Evolutionary conservation across 2,329 filamentous ascomycete genomes (phyloP).

Genomic region (Arachnomyces sp.): DNA sequence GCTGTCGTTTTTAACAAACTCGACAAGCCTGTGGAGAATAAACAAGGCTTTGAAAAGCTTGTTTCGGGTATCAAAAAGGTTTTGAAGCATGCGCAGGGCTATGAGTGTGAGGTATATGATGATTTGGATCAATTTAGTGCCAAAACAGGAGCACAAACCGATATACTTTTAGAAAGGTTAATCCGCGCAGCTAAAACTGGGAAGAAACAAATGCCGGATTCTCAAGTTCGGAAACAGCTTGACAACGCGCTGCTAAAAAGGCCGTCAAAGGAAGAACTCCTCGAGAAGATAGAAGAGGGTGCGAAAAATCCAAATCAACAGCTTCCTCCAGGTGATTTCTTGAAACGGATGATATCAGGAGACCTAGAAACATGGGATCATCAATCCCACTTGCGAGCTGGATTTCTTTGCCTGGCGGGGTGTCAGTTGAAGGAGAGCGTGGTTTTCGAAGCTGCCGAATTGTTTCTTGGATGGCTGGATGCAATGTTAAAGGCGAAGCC

Average conservation of each 20-base stretch:
- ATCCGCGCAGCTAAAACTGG: background rate
- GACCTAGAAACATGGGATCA: constrained; percentile 1
- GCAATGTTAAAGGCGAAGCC: constrained; percentile 2
- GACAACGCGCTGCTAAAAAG: background rate
- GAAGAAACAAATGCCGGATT: background rate
- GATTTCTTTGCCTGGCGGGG: background rate
- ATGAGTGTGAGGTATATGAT: constrained; percentile 6
- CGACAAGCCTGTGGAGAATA: background rate
- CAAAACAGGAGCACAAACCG: constrained; percentile 4
- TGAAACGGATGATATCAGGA: constrained; percentile 1
- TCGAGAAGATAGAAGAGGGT: background rate
- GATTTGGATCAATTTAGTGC: constrained; percentile 5
- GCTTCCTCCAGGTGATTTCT: constrained; percentile 1
- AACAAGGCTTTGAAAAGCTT: background rate
- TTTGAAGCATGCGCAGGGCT: background rate
- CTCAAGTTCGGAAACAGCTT: background rate
- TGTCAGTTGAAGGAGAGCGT: constrained; percentile 2
- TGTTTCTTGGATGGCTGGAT: constrained; percentile 2
- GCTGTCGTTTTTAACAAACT: constrained; percentile 5
- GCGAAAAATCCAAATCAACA: background rate
- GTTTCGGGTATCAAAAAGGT: background rate
- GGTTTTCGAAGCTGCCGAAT: constrained; percentile 1
- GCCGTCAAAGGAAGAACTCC: background rate
- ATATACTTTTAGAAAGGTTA: constrained; percentile 2
- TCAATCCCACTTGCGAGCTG: constrained; percentile 2